A percentile compares a stretch with the other conserved stretches of the same genome.
Conservation (phyloP, 768 basidiomycete species). For the Amanita phalloides region DNA sequence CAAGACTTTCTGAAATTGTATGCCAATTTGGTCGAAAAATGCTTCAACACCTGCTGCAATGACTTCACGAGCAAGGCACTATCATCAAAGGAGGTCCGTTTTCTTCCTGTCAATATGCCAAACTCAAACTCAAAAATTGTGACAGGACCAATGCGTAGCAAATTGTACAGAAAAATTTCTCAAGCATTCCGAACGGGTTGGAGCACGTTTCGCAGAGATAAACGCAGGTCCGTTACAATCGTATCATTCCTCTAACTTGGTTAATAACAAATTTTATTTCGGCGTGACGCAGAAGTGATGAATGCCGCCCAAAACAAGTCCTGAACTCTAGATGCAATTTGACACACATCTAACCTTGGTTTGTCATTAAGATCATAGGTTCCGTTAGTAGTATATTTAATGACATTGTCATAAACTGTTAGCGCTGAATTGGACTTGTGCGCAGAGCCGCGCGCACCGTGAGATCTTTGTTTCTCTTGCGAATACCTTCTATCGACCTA, state of each 20-base stretch:
- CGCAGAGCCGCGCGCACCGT: background rate
- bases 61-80: slow-evolving; percentile 95
- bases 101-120: background rate
- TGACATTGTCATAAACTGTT: too few species aligned
- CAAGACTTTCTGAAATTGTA: slow-evolving; percentile 97
- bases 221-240: slow-evolving; percentile 64
- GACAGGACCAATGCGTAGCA: slow-evolving; percentile 77
- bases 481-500: background rate
- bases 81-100: slow-evolving; percentile 80
- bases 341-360: background rate
- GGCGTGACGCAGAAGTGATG: slow-evolving; percentile 24
- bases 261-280: background rate
- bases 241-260: background rate
- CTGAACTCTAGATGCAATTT: slow-evolving; percentile 8
- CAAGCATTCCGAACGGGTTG: slow-evolving; percentile 91
- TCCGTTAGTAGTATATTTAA: background rate
- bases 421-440: too few species aligned
- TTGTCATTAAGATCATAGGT: background rate
- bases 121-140: slow-evolving; percentile 3
- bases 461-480: background rate
- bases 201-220: slow-evolving; percentile 83
- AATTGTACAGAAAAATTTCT: slow-evolving; percentile 98
- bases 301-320: slow-evolving; percentile 26
- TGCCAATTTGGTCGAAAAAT: slow-evolving; percentile 88
- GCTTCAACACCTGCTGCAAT: slow-evolving; percentile 91